Conservation (phyloP, 768 basidiomycete genomes). For the Pisolithus microcarpus region DNA sequence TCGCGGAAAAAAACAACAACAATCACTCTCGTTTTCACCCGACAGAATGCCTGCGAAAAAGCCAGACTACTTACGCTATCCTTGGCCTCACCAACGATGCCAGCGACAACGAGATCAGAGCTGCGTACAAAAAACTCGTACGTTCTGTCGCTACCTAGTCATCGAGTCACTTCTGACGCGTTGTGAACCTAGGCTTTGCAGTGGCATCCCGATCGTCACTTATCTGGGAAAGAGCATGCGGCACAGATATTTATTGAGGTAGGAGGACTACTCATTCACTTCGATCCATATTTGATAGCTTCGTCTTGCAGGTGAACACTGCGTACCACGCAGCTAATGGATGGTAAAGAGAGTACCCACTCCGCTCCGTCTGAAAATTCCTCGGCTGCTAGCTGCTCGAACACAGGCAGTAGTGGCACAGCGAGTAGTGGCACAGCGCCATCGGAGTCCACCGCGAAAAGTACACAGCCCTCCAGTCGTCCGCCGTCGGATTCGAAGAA, state of each 20-base stretch:
- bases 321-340: slow-evolving; percentile 51
- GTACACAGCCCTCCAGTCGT: slow-evolving; percentile 21
- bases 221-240: slow-evolving; percentile 43
- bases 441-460: slow-evolving; percentile 16
- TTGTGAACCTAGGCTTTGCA: slow-evolving; percentile 40
- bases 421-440: slow-evolving; percentile 16
- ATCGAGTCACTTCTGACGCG: slow-evolving; percentile 14
- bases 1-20: slow-evolving; percentile 1
- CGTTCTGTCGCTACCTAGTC: slow-evolving; percentile 18
- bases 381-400: slow-evolving; percentile 16
- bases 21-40: slow-evolving; percentile 4
- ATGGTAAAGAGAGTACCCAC: slow-evolving; percentile 31
- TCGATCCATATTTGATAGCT: background rate
- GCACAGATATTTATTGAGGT: slow-evolving; percentile 56
- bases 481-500: slow-evolving; percentile 25
- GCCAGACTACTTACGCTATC: slow-evolving; percentile 31
- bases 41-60: slow-evolving; percentile 23
- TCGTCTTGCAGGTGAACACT: slow-evolving; percentile 37
- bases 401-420: slow-evolving; percentile 14
- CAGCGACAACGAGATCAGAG: slow-evolving; percentile 45
- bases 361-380: slow-evolving; percentile 22
- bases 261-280: slow-evolving; percentile 11
- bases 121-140: slow-evolving; percentile 59
- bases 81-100: slow-evolving; percentile 41
- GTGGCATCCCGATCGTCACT: slow-evolving; percentile 65